A percentile compares a stretch with the other conserved stretches of the same genome.
phyloP scores from a whole-genome alignment of 139 green algal species.

The Yamagishiella unicocca region DNA sequence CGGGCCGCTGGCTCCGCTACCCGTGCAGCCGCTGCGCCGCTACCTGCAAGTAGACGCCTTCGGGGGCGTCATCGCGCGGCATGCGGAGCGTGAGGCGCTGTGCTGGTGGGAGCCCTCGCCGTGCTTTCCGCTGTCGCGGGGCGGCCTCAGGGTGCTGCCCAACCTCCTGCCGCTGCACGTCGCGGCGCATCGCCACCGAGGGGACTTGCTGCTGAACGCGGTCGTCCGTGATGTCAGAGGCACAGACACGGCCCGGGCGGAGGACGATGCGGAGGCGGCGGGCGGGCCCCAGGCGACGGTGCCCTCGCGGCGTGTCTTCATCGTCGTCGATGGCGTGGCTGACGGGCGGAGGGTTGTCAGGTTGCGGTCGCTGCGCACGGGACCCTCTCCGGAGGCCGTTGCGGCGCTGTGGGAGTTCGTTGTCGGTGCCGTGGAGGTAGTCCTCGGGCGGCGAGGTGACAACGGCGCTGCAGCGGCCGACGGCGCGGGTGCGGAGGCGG shows the following conservation, averaged over 20 bases:
- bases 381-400: neutral
- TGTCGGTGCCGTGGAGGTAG: neutral
- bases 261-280: neutral
- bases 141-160: neutral
- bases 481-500: neutral
- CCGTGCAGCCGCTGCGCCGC: neutral
- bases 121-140: neutral
- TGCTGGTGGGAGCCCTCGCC: neutral
- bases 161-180: slow-evolving; percentile 19
- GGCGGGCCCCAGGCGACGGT: too few species aligned
- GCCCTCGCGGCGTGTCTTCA: neutral
- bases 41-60: neutral
- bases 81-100: neutral
- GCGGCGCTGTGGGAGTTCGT: slow-evolving; percentile 13
- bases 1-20: neutral
- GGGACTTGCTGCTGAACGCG: neutral
- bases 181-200: neutral
- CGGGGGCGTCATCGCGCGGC: neutral
- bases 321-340: neutral
- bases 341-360: neutral
- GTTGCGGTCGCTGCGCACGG: neutral
- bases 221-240: slow-evolving; percentile 3
- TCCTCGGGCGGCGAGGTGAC: neutral
- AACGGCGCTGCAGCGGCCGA: neutral
- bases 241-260: neutral